A percentile compares a stretch with the other conserved stretches of the same genome.
Evolutionary conservation across 148 eudicot genomes (phyloP).

Genomic region (Talinum fruticosum): DNA sequence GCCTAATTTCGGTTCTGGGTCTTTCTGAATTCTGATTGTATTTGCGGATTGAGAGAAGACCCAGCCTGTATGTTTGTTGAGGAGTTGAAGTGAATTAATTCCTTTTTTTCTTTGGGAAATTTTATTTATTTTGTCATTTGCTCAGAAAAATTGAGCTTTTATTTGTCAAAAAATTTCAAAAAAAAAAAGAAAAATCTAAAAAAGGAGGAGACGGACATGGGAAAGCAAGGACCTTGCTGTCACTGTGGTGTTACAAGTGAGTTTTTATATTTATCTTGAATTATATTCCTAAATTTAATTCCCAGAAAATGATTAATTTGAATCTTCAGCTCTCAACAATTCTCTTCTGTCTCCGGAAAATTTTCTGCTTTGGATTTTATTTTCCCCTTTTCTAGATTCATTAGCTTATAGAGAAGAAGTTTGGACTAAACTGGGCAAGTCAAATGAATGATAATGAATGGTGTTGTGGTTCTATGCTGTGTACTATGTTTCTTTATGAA

Average conservation of each 20-base stretch:
- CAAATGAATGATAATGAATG: conserved; percentile 27
- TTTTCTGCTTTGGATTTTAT: conserved; percentile 4
- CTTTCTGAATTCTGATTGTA: conserved; percentile 34
- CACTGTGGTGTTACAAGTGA: conserved; percentile 99
- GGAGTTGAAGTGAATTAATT: conserved; percentile 35
- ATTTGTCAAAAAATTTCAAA: conserved; percentile 15
- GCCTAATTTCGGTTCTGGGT: conserved; percentile 33
- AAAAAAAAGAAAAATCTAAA: background rate
- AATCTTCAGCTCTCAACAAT: conserved; percentile 4
- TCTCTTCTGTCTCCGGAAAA: conserved; percentile 6
- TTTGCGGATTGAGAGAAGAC: conserved; percentile 39
- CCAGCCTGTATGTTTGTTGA: conserved; percentile 27
- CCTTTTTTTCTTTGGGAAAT: conserved; percentile 14
- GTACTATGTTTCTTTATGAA: conserved; percentile 22
- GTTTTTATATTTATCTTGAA: conserved; percentile 35
- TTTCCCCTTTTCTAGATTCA: conserved; percentile 28
- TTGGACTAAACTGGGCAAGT: conserved; percentile 19
- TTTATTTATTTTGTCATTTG: background rate
- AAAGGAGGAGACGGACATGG: conserved; percentile 57
- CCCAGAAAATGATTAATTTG: background rate
- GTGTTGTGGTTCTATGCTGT: conserved; percentile 20
- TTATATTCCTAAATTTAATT: conserved; percentile 22
- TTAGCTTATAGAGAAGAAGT: conserved; percentile 22
- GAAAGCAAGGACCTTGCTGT: conserved; percentile 99
- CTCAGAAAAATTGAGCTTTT: conserved; percentile 10